Evolutionary conservation across 2,329 filamentous ascomycete genomes (phyloP).

Genomic region (Aspergillus ruber): DNA sequence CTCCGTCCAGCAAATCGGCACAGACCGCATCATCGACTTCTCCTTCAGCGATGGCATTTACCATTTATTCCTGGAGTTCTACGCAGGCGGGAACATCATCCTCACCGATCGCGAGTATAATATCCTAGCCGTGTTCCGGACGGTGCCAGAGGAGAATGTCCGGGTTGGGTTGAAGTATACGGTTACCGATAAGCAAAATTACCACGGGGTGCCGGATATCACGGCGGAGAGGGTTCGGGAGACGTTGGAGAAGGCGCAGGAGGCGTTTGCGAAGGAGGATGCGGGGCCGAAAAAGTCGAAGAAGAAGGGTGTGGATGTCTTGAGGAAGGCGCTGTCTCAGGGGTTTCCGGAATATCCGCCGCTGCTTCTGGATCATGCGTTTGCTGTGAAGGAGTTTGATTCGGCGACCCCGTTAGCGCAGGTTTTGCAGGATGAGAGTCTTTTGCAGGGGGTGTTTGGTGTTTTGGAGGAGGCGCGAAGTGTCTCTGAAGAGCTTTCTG

Average conservation of each 20-base stretch:
- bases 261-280: slow-evolving; percentile 30
- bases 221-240: slow-evolving; percentile 65
- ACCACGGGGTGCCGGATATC: slow-evolving; percentile 64
- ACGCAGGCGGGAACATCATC: slow-evolving; percentile 90
- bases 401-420: slow-evolving; percentile 59
- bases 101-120: slow-evolving; percentile 79
- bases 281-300: slow-evolving; percentile 57
- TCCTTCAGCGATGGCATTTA: slow-evolving; percentile 89
- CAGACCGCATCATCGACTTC: slow-evolving; percentile 87
- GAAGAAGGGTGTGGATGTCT: slow-evolving; percentile 66
- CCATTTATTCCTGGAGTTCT: slow-evolving; percentile 87
- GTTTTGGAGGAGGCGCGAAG: slow-evolving; percentile 65
- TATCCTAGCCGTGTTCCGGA: slow-evolving; percentile 72
- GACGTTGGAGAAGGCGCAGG: slow-evolving; percentile 61
- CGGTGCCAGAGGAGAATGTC: slow-evolving; percentile 76
- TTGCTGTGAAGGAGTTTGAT: slow-evolving; percentile 66
- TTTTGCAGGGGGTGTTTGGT: slow-evolving; percentile 61
- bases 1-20: slow-evolving; percentile 75
- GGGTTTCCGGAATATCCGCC: slow-evolving; percentile 87
- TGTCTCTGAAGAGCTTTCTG: slow-evolving; percentile 63
- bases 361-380: slow-evolving; percentile 76
- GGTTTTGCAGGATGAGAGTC: slow-evolving; percentile 59
- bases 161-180: slow-evolving; percentile 72
- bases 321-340: slow-evolving; percentile 73
- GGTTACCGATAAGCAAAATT: slow-evolving; percentile 78